phyloP scores from a whole-genome alignment of 2,329 filamentous ascomycete genomes.

The Didymella lethalis region DNA sequence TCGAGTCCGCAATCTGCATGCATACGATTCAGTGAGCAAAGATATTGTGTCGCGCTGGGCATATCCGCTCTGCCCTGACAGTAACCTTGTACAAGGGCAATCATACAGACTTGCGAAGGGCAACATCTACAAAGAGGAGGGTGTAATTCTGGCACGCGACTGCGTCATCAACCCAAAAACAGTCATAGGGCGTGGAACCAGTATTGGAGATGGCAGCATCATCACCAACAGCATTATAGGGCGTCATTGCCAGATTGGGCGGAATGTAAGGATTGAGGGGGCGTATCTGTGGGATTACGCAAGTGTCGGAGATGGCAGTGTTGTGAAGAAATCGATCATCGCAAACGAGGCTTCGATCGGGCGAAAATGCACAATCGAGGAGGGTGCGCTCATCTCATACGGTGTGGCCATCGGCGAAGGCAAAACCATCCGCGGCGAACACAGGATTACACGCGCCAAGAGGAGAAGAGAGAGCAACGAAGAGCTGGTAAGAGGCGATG shows the following conservation, averaged over 20 bases:
- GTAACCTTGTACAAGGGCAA: conserved; percentile 80
- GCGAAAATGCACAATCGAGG: conserved; percentile 70
- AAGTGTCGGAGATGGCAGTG: conserved; percentile 76
- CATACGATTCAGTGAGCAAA: conserved; percentile 87
- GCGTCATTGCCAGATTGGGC: conserved; percentile 83
- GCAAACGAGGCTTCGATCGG: conserved; percentile 77
- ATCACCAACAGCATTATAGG: conserved; percentile 83
- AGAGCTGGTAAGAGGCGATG: conserved; percentile 45
- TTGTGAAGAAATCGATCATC: conserved; percentile 76
- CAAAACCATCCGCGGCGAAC: conserved; percentile 55
- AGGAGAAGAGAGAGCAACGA: conserved; percentile 55
- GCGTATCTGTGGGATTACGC: conserved; percentile 90
- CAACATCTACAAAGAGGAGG: conserved; percentile 79
- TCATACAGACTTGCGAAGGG: conserved; percentile 75
- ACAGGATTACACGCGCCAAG: conserved; percentile 58
- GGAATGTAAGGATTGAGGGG: conserved; percentile 78
- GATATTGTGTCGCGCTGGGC: conserved; percentile 89
- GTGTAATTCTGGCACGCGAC: conserved; percentile 76
- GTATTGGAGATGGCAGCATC: conserved; percentile 73
- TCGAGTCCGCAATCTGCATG: conserved; percentile 81
- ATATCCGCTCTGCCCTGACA: conserved; percentile 88
- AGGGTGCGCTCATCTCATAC: conserved; percentile 81
- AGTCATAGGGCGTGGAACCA: conserved; percentile 78
- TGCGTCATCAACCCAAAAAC: conserved; percentile 73
- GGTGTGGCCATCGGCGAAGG: conserved; percentile 75